Evolutionary conservation across 306 rosid genomes (phyloP), one percentile per base, ranked within the genome.

Genomic region (Sechiopsis laciniata): DNA sequence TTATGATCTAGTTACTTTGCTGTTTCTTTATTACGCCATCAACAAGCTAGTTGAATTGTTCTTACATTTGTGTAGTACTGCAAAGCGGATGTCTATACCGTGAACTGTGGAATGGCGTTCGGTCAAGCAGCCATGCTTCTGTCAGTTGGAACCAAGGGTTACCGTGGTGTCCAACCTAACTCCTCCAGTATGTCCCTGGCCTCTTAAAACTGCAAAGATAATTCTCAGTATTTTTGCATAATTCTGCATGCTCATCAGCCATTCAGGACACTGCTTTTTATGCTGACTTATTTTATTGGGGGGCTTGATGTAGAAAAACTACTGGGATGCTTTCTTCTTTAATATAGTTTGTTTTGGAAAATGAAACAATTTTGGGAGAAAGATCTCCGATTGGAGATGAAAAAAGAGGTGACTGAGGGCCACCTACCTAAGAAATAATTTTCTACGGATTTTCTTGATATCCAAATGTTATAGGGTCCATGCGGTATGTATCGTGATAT

Each of bases 71-170:
- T 78, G 78, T 75, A 95, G 99, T 82, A 85, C 70, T 84, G 90
- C 76, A 91, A 95, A 83, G 55, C 96, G 21, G 95, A 88, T 17
- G 85, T 95, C 76, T 89, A 95, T 75, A 95, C 97, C 1, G 85
- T 95, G 70, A 95, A 95, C 77, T 77, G 88, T 56, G 97, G 90
- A 45, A 87, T 88, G 97, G 99, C 99, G 24, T 88, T 17, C 76
- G 97, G 99, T 74, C 99, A 95, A 88, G 96, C 97, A 71, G 99
- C 97, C 46, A 80, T 95, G 96, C 88, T 95, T 79, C 83, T 95
- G 58, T 74, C 99, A 1, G 80, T 88, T 71, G 99, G 97, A 75
- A 20, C 88, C 77, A 95, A 84, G 91, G 99, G 99, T 72, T 77
- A 48, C 76, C 99, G 97, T 70, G 91, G 90, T 63, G 82, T 88